Percentiles rank a stretch among this genome's conserved stretches.
Evolutionary conservation across 257 asterid genomes (phyloP).

Genomic region (Forsythia suspensa): DNA sequence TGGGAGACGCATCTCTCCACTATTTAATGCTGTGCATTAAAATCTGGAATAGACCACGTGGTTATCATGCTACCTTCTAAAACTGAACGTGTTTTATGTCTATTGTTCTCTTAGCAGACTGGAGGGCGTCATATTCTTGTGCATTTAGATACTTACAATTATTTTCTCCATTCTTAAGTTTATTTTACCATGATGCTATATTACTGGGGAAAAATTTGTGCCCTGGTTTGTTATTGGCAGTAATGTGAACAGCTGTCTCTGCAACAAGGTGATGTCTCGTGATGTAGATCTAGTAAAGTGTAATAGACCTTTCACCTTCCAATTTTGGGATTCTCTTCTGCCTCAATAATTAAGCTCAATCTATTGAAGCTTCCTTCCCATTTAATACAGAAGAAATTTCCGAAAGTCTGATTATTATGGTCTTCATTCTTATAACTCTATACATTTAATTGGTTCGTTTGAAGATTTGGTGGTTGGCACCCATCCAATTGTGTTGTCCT

Average conservation of each 20-base stretch:
- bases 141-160: slow-evolving; percentile 1
- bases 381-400: neutral
- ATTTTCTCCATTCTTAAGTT: neutral
- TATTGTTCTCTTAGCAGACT: neutral
- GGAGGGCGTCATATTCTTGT: neutral
- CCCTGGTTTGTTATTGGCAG: neutral
- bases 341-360: neutral
- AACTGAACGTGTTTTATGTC: neutral
- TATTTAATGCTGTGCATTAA: slow-evolving; percentile 3
- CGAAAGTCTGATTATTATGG: neutral
- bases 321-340: neutral
- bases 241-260: neutral
- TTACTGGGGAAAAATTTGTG: neutral
- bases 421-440: neutral
- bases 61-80: neutral
- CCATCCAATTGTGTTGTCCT: neutral
- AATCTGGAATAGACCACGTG: neutral
- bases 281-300: neutral
- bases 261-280: neutral
- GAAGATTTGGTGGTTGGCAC: neutral
- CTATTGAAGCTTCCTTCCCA: neutral
- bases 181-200: neutral
- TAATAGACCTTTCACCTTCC: neutral
- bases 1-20: neutral
- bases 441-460: neutral